Conservation (phyloP, 2,329 filamentous ascomycete genomes). For the Calonectria crousiana region DNA sequence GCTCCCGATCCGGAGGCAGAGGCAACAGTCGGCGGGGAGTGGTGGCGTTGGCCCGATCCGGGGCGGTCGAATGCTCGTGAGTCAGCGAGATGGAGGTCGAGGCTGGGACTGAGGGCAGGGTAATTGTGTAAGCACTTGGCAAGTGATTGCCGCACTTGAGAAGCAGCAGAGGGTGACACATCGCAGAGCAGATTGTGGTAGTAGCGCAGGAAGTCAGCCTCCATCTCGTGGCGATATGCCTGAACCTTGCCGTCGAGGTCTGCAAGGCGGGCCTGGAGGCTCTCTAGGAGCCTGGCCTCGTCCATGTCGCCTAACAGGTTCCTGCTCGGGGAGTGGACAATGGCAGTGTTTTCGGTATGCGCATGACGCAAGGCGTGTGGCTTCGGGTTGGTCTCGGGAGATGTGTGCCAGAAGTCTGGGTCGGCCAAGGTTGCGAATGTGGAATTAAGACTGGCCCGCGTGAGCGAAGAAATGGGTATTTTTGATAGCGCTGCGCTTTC, state of each 20-base stretch:
- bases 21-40: conserved; percentile 44
- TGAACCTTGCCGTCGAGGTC: conserved; percentile 70
- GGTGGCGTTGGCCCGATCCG: conserved; percentile 49
- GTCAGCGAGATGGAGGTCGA: conserved; percentile 50
- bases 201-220: conserved; percentile 68
- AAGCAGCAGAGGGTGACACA: conserved; percentile 60
- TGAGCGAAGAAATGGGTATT: conserved; percentile 35
- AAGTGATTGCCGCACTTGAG: conserved; percentile 60
- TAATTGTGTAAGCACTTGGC: conserved; percentile 58
- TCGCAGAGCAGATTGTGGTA: conserved; percentile 63
- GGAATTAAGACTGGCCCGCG: conserved; percentile 32
- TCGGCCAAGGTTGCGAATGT: conserved; percentile 32
- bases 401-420: conserved; percentile 32
- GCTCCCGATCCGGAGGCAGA: conserved; percentile 44
- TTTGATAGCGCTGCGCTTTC: conserved; percentile 24
- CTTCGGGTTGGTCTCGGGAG: conserved; percentile 29
- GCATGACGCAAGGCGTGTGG: conserved; percentile 52
- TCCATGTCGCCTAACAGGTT: conserved; percentile 53
- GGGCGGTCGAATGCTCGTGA: conserved; percentile 48
- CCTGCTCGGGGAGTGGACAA: conserved; percentile 47
- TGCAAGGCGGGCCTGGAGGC: conserved; percentile 65
- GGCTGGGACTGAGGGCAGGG: conserved; percentile 57
- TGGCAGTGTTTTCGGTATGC: conserved; percentile 48
- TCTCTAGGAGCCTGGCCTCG: conserved; percentile 60
- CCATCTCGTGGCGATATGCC: conserved; percentile 68